Conservation (phyloP, 2,329 filamentous ascomycete genomes). For the Exophiala alcalophila region DNA sequence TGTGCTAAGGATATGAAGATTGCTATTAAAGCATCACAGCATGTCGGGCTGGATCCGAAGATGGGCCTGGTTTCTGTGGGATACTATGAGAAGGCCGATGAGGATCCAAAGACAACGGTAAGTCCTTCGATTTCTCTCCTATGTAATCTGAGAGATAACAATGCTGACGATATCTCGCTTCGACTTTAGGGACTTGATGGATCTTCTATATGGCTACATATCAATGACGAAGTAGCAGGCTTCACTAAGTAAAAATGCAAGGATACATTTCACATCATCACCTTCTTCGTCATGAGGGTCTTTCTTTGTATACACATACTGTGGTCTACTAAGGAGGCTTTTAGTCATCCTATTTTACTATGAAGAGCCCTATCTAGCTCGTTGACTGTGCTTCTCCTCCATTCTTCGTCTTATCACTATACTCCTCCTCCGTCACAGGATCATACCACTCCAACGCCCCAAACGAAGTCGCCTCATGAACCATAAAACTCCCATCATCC, state of each 20-base stretch:
- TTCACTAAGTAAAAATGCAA: not conserved
- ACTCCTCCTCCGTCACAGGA: slow-evolving; percentile 39
- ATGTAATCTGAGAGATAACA: not conserved
- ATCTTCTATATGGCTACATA: slow-evolving; percentile 8
- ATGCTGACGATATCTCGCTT: not conserved
- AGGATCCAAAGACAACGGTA: slow-evolving; percentile 13
- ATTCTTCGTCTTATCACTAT: slow-evolving; percentile 26
- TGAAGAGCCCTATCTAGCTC: too few relatives aligned
- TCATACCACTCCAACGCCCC: slow-evolving; percentile 40
- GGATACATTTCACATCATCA: too few relatives aligned
- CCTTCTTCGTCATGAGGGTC: too few relatives aligned
- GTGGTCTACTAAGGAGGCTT: too few relatives aligned
- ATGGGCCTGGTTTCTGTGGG: slow-evolving; percentile 11
- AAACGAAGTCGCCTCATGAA: slow-evolving; percentile 39
- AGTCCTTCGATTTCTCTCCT: not conserved
- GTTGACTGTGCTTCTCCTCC: too few relatives aligned
- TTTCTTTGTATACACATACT: too few relatives aligned
- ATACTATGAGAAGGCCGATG: not conserved
- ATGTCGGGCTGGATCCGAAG: slow-evolving; percentile 1
- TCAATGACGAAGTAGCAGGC: not conserved
- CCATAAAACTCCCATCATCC: slow-evolving; percentile 42
- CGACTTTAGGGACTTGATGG: slow-evolving; percentile 1
- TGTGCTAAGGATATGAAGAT: slow-evolving; percentile 7
- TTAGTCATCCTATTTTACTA: too few relatives aligned
- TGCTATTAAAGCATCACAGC: slow-evolving; percentile 8